Base-by-base conservation (phyloP, 352 stramenopile species). In the Pilasporangium apinafurcum region DNA sequence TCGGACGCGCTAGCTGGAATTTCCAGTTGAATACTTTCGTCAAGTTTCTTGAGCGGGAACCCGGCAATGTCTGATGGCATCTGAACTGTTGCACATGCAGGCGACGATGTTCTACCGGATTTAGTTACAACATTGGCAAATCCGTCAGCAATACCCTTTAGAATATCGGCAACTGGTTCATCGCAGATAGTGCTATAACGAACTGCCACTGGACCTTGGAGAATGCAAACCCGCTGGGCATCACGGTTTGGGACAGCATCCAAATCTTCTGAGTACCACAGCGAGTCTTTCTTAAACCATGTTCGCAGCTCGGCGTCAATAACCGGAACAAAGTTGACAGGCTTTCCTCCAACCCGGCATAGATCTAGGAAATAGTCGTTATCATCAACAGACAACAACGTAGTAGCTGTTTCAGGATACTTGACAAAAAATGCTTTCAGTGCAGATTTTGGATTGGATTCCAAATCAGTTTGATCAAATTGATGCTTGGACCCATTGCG, bases 201-300 rank as follows among this genome's bases (percentile, higher is more conserved):
- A 27, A 91, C 84, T 28, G 84, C 78, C 5, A 93, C 60, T 1
- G 84, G 82, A 5, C 82, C 84, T 31, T 93, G 78, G 5, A 95
- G 75, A 20, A 95, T 81, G 55, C 80, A 85, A 7, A 92, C 85
- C 7, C 83, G 77, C 55, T 91, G 79, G 9, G 68, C 73, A 47
- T 95, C 83, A 20, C 65, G 72, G 34, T 72, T 69, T 0, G 77
- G 80, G 5, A 95, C 76, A 1, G 78, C 81, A 25, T 94, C 83
- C 46, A 95, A 52, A 29, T 94, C 80, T 50, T 95, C 83, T 30
- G 81, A 93, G 66, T 91, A 95, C 85, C 85, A 95, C 14, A 95
- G 52, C 35, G 81, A 94, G 48, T 95, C 85, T 57, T 92, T 95
- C 68, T 91, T 95, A 56, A 95, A 91, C 80, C 79, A 95, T 7